These are phyloP conservation scores for Pseudogymnoascus destructans DNA, from an alignment of 2,329 filamentous ascomycete species.

Conservation along the genomic window DNA sequence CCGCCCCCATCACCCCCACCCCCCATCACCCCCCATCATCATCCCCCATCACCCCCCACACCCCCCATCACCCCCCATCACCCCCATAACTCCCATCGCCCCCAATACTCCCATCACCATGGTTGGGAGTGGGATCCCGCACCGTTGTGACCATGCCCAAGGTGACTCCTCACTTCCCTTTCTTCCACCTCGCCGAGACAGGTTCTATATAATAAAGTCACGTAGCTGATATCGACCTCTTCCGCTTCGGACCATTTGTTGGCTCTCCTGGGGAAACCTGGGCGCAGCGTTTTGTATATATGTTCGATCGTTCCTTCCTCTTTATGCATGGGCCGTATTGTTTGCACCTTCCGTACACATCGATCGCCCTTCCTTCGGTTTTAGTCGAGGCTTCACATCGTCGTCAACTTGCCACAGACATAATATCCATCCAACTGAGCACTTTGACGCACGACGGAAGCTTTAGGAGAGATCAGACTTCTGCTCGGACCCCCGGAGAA, in stretches of 20 bases:
- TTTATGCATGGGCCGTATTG: background rate
- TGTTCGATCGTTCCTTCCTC: constrained; percentile 1
- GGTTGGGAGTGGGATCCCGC: background rate
- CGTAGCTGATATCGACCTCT: background rate
- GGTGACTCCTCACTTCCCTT: constrained; percentile 1
- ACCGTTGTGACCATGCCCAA: background rate
- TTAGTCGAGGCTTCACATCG: background rate
- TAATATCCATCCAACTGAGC: background rate
- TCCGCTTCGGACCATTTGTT: background rate
- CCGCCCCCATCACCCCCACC: background rate
- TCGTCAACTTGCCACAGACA: background rate
- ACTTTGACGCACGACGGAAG: background rate
- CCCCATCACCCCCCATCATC: background rate
- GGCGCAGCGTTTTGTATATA: background rate
- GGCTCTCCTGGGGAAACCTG: background rate
- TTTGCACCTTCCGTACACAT: background rate
- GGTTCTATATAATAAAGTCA: constrained; percentile 5
- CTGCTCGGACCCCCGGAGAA: background rate
- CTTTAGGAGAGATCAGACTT: background rate
- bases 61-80: background rate
- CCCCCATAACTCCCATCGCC: background rate
- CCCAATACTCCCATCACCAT: background rate
- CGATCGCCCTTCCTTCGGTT: background rate
- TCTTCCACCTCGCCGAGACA: background rate
- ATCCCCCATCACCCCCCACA: background rate